Conservation (phyloP, 202 grass and related monocot species). For the Bolboschoenoplectus hybrid region DNA sequence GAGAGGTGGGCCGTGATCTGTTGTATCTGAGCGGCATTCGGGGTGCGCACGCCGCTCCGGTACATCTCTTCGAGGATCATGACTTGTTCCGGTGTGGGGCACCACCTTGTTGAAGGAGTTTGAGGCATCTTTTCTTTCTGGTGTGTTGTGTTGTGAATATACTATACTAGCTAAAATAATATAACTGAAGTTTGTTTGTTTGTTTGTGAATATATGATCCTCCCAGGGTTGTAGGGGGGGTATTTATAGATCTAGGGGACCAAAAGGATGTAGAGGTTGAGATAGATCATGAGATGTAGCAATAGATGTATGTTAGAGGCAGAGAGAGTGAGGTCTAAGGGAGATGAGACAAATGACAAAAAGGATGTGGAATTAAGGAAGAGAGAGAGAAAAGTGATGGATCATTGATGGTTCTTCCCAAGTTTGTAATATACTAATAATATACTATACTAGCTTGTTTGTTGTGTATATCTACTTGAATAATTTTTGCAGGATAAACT, state of each 20-base stretch:
- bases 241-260: constrained; percentile 42
- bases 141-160: constrained; percentile 10
- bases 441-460: background rate
- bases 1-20: constrained; percentile 92
- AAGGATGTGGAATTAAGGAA: constrained; percentile 36
- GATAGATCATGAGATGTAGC: constrained; percentile 32
- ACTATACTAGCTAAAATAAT: background rate
- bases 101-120: constrained; percentile 97
- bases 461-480: constrained; percentile 11
- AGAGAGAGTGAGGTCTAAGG: constrained; percentile 45
- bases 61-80: constrained; percentile 99
- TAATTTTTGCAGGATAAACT: constrained; percentile 9
- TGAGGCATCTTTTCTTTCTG: constrained; percentile 62
- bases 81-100: constrained; percentile 89
- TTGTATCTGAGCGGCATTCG: constrained; percentile 96
- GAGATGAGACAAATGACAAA: constrained; percentile 50
- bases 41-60: constrained; percentile 80
- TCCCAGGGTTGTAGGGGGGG: constrained; percentile 15
- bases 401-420: constrained; percentile 14
- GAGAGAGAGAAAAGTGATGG: constrained; percentile 24
- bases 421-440: background rate
- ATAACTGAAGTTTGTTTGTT: constrained; percentile 24
- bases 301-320: constrained; percentile 36
- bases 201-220: constrained; percentile 26
- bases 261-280: constrained; percentile 28